phyloP scores from a whole-genome alignment of 208 protist genomes.

The Porcisia hertigi region DNA sequence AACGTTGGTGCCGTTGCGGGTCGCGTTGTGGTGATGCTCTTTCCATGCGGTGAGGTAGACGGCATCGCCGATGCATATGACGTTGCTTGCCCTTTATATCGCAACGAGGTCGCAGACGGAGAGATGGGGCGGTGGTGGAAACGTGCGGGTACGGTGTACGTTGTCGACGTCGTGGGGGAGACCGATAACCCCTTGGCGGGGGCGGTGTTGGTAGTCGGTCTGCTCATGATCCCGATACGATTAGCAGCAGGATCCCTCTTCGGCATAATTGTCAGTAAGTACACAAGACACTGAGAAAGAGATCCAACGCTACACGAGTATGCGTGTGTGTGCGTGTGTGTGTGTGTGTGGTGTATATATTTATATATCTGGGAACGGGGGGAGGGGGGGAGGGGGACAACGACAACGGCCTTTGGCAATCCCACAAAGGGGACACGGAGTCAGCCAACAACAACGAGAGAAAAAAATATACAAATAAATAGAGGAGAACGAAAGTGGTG shows the following conservation, averaged over 20 bases:
- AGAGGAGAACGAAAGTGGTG: too few species aligned
- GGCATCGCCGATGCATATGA: neutral
- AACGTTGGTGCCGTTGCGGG: neutral
- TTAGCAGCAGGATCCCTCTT: constrained; percentile 4
- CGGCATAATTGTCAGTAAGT: too few species aligned
- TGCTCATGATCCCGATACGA: neutral
- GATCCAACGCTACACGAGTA: neutral
- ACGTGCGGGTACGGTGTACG: neutral
- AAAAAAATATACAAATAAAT: neutral
- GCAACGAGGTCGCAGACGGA: neutral
- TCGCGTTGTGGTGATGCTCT: neutral
- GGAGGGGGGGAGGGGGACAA: neutral
- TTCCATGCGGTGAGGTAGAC: neutral
- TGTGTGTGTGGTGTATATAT: too few species aligned
- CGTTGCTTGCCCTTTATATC: neutral
- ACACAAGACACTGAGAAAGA: neutral
- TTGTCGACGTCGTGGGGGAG: neutral
- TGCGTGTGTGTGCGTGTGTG: constrained; percentile 8
- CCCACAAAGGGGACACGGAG: too few species aligned
- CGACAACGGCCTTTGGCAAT: neutral
- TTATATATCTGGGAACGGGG: too few species aligned
- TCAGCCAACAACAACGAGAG: too few species aligned
- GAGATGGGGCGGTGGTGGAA: neutral
- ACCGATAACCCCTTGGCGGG: neutral
- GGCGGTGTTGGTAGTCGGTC: neutral